Conservation (phyloP, 2,329 filamentous ascomycete genomes). For the Raffaelea albimanens region DNA sequence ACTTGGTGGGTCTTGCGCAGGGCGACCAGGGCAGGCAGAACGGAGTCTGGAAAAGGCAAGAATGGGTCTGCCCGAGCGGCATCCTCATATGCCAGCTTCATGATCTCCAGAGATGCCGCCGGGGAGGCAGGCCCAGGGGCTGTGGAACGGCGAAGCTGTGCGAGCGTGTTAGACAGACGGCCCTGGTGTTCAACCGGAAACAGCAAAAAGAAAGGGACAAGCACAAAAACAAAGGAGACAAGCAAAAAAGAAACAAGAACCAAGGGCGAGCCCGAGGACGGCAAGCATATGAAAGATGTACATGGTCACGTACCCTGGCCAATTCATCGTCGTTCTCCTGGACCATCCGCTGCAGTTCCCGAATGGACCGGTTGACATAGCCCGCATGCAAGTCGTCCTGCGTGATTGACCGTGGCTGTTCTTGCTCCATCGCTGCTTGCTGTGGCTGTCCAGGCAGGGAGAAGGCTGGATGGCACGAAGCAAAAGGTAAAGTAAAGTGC, state of each 20-base stretch:
- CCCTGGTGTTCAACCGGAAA: neutral
- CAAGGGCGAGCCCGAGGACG: neutral
- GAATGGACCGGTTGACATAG: slow-evolving; percentile 57
- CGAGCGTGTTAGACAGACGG: neutral
- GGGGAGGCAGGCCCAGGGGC: slow-evolving; percentile 10
- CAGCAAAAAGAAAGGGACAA: neutral
- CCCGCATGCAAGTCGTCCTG: slow-evolving; percentile 33
- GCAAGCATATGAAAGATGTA: no score
- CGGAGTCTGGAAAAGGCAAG: slow-evolving; percentile 56
- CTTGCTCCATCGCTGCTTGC: neutral
- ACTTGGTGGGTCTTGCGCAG: slow-evolving; percentile 57
- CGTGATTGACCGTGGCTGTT: slow-evolving; percentile 17
- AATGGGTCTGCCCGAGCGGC: slow-evolving; percentile 53
- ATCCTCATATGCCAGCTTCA: slow-evolving; percentile 58
- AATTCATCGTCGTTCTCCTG: slow-evolving; percentile 43
- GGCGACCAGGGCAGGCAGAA: slow-evolving; percentile 62
- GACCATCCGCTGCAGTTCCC: slow-evolving; percentile 52
- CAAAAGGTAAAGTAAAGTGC: no score
- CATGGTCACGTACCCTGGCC: slow-evolving; percentile 30
- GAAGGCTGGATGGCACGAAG: no score
- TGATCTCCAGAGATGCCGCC: slow-evolving; percentile 30
- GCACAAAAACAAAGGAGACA: no score
- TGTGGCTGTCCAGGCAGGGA: no score
- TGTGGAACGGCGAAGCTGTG: slow-evolving; percentile 14
- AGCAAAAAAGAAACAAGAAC: no score